Evolutionary conservation across 2,329 filamentous ascomycete genomes (phyloP), one percentile per base, ranked within the genome.

Genomic region (Aureobasidium namibiae): DNA sequence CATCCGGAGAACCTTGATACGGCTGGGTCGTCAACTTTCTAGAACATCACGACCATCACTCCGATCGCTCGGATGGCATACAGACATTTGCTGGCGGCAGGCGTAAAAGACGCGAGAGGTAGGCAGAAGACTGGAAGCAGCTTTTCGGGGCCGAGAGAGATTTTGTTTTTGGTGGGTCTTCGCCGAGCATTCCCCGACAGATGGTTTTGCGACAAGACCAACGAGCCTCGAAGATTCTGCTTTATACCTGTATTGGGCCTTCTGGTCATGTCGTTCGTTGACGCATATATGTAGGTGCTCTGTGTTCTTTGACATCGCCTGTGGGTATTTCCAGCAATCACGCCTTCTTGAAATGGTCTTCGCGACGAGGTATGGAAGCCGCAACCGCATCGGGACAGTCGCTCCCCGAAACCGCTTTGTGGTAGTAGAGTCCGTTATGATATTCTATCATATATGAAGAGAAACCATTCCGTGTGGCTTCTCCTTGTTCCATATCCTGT

Each of bases 311-410:
- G 21, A 14, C 10, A 13, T 2, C 13, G 5, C 11, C 7, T 18
- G 23, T 29, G 5, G 16, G 18, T 21, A 18, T 41, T 1, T 9
- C 9, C 4, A 26, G 23, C 23, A 16, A 26, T 26, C 41, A 26
- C 14, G 16, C 46, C 46, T 49, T 11, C 18, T 34, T 36, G 21
- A 49, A 18, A 14, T 5, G 21, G 31, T 49, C 1, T 16, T 16
- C 21, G 29, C 18, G 29, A 24, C 14, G 24, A 61, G n/a, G n/a
- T n/a, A n/a, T 77, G 74, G 33, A 79, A 54, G 50, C 50, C 21
- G 38, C 11, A 42, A 42, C 50, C 26, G 16, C 29, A 54, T 54
- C 11, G 5, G 50, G 50, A 33, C 50, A 54, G 23, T 29, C 38
- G 5, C 31, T 54, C 50, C 49, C 50, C 50, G 26, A 23, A 4